Evolutionary conservation across 306 rosid species (phyloP), one percentile per base, ranked within the genome.

Genomic region (Fagus crenata): DNA sequence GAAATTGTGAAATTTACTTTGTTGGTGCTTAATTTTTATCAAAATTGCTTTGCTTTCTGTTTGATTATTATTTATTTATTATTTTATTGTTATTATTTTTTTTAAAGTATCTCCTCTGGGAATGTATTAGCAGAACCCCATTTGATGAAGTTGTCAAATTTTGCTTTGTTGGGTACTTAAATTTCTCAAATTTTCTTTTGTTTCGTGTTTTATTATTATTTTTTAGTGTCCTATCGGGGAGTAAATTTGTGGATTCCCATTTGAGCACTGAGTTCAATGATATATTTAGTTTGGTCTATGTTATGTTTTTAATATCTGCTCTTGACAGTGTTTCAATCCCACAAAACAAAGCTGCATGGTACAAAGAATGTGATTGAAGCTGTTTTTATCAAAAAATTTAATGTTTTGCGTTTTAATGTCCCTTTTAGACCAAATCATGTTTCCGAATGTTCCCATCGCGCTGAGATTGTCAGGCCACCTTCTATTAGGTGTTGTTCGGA

Each of bases 391-490:
- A 49, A 55, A 7, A 2, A 53, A 33, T 18, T 49, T 55, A 37
- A 49, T 43, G 58, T 58, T 33, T 81, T 67, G 73, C 49, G 14
- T 3, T 65, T 18, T 28, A 56, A 63, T 79, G 69, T 69, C 31
- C 78, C 40, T 80, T 74, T 64, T 54, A 92, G 98, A 87, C 32
- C 92, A 86, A 13, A 92, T 90, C 67, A 90, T 95, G 96, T 95
- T 84, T 83, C 97, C 97, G 0, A 97, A 90, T 55, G 99, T 89
- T 67, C 97, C 97, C 1, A 88, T 95, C 6, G 99, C 99, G 1
- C 76, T 92, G 68, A 83, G 97, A 75, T 85, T 93, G 91, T 89
- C 99, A 15, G 89, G 97, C 71, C 90, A 86, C 79, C 99, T 95
- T 78, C 86, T 95, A 5, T 51, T 92, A 18, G 97, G 99, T 1